These are phyloP conservation scores for Neurospora sp. DNA, from an alignment of 495 filamentous ascomycete genomes.

Conservation along the genomic window DNA sequence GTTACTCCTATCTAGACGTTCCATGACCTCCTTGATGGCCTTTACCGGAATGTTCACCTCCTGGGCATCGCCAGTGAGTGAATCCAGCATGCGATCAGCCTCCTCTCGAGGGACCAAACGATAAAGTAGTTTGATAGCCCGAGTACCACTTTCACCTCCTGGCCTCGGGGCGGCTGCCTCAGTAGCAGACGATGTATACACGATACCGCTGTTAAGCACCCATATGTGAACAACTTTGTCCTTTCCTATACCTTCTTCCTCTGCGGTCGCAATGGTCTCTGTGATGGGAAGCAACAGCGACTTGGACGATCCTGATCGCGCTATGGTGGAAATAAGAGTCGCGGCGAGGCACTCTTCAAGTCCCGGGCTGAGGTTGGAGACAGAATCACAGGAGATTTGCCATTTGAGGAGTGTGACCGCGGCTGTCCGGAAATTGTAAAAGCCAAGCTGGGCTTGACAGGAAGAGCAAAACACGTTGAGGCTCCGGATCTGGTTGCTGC, in stretches of 20 bases:
- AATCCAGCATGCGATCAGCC: constrained; percentile 45
- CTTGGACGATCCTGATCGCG: constrained; percentile 39
- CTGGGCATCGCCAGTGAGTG: constrained; percentile 47
- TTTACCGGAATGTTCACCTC: constrained; percentile 50
- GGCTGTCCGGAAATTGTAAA: constrained; percentile 38
- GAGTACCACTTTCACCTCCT: constrained; percentile 10
- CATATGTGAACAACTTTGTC: constrained; percentile 40
- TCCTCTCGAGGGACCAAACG: constrained; percentile 32
- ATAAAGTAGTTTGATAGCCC: constrained; percentile 62
- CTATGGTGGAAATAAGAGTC: constrained; percentile 34
- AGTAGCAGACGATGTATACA: constrained; percentile 42
- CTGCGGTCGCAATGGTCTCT: not conserved
- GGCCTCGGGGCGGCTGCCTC: constrained; percentile 10
- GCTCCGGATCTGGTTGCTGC: not conserved
- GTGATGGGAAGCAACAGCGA: constrained; percentile 34
- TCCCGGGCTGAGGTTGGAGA: constrained; percentile 11
- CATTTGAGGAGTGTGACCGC: constrained; percentile 30
- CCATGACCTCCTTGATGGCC: constrained; percentile 35
- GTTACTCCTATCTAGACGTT: constrained; percentile 40
- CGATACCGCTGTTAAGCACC: constrained; percentile 61
- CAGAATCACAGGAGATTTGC: constrained; percentile 23
- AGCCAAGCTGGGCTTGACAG: constrained; percentile 35
- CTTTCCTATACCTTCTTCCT: not conserved
- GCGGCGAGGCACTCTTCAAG: constrained; percentile 37
- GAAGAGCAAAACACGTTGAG: constrained; percentile 31